Evolutionary conservation across 371 early-diverging fungal species (phyloP), one percentile per base, ranked within the genome.

Genomic region (Mortierella sp.): DNA sequence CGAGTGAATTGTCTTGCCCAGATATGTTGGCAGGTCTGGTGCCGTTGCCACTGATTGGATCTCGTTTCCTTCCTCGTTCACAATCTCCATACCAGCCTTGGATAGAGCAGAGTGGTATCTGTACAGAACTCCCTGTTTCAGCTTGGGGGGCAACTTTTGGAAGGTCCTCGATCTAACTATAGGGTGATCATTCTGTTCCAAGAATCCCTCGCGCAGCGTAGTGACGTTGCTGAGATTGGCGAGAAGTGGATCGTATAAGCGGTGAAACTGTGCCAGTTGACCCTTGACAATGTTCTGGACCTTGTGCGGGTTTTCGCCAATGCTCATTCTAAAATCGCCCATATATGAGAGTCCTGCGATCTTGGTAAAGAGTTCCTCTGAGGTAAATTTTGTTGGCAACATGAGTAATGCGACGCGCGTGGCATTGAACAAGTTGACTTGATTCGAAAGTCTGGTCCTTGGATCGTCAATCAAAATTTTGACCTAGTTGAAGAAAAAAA

Each of bases 251-350:
- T 84, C 84, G 75, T 98, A 98, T 24, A 96, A 85, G 65, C 91
- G 84, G 66, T 92, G 89, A 84, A 98, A 95, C 63, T 92, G 86
- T 1, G 89, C 85, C 83, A 93, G 73, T 74, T 98, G 98, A 3
- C 89, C 90, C 26, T 86, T 84, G 37, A 99, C 98, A 75, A 98
- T 97, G 81, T 99, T 98, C 72, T 89, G 83, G 26, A 99, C 92
- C 85, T 99, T 99, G 78, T 94, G 89, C 3, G 98, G 98, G 81
- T 97, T 96, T 85, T 99, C 99, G 26, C 96, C 98, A 51, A 97
- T 75, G 58, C 86, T 81, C 96, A 95, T 97, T 59, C 99, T 92
- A 84, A 97, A 94, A 77, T 99, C 99, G 43, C 98, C 98, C 68
- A 66, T 70, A 84, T 96, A 99, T 18, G 97, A 97, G 26, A 99